Conservation (phyloP, 306 rosid genomes). For the Rosa multiflora region DNA sequence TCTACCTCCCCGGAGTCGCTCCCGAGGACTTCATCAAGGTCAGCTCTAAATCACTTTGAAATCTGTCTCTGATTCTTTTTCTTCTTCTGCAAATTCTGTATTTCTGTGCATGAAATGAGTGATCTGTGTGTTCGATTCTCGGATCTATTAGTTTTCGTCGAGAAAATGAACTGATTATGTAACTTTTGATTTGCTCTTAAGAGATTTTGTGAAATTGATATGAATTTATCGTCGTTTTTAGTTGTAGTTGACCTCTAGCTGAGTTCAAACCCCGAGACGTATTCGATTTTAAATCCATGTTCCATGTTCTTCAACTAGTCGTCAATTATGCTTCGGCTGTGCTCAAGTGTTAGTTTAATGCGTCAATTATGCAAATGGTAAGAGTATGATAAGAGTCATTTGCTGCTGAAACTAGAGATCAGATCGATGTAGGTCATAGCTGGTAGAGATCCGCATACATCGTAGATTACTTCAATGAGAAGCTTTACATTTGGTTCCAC, state of each 20-base stretch:
- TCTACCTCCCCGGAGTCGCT: conserved; percentile 99
- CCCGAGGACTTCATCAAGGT: conserved; percentile 93
- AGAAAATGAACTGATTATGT: conserved; percentile 8
- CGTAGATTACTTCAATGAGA: neutral
- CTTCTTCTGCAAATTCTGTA: neutral
- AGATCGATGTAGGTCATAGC: neutral
- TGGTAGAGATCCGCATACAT: neutral
- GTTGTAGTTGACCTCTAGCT: neutral
- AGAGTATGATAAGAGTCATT: neutral
- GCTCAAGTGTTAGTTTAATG: conserved; percentile 3
- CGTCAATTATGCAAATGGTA: neutral
- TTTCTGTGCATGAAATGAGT: neutral
- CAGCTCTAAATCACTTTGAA: conserved; percentile 16
- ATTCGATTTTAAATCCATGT: neutral
- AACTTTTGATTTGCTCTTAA: neutral
- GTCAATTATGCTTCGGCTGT: neutral
- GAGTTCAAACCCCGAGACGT: neutral
- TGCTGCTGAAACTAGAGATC: neutral
- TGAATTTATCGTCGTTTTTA: neutral
- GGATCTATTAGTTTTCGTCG: conserved; percentile 43
- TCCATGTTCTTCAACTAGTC: neutral
- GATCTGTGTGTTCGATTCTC: conserved; percentile 36
- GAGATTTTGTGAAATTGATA: neutral
- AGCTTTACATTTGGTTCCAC: neutral
- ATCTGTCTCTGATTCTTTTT: neutral